Percentiles rank a stretch among this genome's conserved stretches.
Evolutionary conservation across 768 basidiomycete genomes (phyloP).

Genomic region (Serendipita sp.): DNA sequence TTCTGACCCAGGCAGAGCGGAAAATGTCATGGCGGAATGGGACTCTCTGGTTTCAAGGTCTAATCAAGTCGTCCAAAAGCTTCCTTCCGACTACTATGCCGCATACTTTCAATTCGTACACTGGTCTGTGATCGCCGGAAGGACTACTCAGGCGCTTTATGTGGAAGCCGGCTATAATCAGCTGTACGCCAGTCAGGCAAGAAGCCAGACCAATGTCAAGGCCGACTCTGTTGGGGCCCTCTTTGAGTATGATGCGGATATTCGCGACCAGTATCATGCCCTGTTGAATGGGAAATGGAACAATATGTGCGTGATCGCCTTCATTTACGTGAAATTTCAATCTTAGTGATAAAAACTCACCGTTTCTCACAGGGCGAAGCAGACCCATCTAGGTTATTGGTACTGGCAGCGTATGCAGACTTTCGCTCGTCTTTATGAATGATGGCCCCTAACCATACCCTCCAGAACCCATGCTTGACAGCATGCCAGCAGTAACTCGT

Average conservation of each 20-base stretch:
- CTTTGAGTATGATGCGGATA: slow-evolving; percentile 45
- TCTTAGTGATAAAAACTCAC: slow-evolving; percentile 25
- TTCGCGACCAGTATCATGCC: slow-evolving; percentile 47
- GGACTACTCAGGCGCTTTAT: slow-evolving; percentile 41
- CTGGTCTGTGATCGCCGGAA: slow-evolving; percentile 43
- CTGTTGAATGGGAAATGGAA: slow-evolving; percentile 36
- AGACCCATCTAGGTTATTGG: slow-evolving; percentile 19
- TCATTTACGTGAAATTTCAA: slow-evolving; percentile 19
- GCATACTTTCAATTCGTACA: slow-evolving; percentile 61
- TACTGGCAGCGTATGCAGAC: slow-evolving; percentile 40
- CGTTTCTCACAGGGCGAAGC: slow-evolving; percentile 32
- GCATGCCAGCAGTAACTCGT: slow-evolving; percentile 36
- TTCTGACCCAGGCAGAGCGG: slow-evolving; percentile 28
- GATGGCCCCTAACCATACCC: slow-evolving; percentile 17
- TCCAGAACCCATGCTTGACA: slow-evolving; percentile 43
- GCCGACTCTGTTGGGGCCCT: slow-evolving; percentile 37
- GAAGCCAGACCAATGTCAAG: slow-evolving; percentile 41
- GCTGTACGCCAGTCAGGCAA: slow-evolving; percentile 44
- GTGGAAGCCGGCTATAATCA: slow-evolving; percentile 45
- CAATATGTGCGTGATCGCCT: slow-evolving; percentile 47
- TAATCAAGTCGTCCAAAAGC: slow-evolving; percentile 36
- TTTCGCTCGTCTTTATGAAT: slow-evolving; percentile 13
- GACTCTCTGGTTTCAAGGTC: slow-evolving; percentile 31
- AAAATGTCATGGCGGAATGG: slow-evolving; percentile 38
- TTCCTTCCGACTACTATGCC: slow-evolving; percentile 30